A percentile compares a stretch with the other conserved stretches of the same genome.
These are phyloP conservation scores for Podaxis sp. DNA, from an alignment of 768 basidiomycete genomes.

Conservation along the genomic window DNA sequence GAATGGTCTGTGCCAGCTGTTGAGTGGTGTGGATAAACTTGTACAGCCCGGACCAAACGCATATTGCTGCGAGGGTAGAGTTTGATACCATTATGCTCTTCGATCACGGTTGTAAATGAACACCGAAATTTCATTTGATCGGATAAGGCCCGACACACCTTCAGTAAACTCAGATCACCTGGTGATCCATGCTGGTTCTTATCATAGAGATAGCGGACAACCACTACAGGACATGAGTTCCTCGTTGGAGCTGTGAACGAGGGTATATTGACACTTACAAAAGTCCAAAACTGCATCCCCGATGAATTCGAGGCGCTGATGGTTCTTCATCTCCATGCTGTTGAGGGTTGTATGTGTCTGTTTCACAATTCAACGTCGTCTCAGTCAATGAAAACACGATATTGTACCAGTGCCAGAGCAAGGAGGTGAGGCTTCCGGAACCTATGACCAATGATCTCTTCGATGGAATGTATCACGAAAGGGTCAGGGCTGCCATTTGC, in stretches of 20 bases:
- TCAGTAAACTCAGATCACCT: constrained; percentile 76
- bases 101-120: constrained; percentile 15
- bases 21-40: constrained; percentile 59
- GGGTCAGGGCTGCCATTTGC: constrained; percentile 43
- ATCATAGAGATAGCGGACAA: constrained; percentile 67
- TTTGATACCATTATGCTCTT: constrained; percentile 89
- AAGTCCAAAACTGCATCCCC: constrained; percentile 88
- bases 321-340: constrained; percentile 53
- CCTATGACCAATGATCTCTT: constrained; percentile 60
- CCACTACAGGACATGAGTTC: constrained; percentile 46
- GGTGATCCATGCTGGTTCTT: constrained; percentile 64
- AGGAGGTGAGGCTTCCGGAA: constrained; percentile 64
- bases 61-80: constrained; percentile 70
- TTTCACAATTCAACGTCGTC: constrained; percentile 22
- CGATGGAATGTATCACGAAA: constrained; percentile 53
- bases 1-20: constrained; percentile 47
- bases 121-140: constrained; percentile 3
- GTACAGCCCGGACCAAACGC: constrained; percentile 66
- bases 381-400: not conserved
- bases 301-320: constrained; percentile 80
- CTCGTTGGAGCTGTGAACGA: constrained; percentile 4
- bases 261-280: constrained; percentile 40
- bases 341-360: constrained; percentile 71
- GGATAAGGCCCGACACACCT: constrained; percentile 40
- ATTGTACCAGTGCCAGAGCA: constrained; percentile 67